Base-by-base conservation (phyloP, 495 filamentous ascomycete species). In the Cercophora sp. region DNA sequence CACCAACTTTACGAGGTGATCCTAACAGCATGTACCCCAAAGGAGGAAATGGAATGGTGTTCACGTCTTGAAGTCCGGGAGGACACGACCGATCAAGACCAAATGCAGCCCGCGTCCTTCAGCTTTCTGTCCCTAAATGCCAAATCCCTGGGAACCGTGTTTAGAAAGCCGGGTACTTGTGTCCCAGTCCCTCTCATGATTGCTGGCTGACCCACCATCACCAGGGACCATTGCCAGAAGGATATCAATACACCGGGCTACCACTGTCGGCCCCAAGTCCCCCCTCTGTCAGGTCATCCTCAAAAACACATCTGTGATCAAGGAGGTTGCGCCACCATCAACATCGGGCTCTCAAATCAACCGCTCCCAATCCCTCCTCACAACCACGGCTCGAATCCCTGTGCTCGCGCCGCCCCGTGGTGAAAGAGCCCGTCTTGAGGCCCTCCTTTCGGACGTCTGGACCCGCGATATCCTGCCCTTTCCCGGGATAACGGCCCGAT, bases 1-100 rank as follows among this genome's bases (percentile, higher is more conserved):
- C 78, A 88, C 54, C 83, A 85, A 34, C 78, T 88, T 16, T 93
- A 85, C 64, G 93, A 97, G 69, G 62, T 96, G 25, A 83, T 96
- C 18, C 74, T 96, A 61, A 95, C 88, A 60, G 92, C 91, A 32
- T 96, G 91, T 56, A 92, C 89, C 0, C 78, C 82, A 3, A 79
- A 75, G 44, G 93, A 98, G 61, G 89, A 94, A 66, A 72, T 79
- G 44, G 76, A 84, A 54, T 98, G 93, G 93, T 77, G 79, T 44
- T 71, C 65, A 20, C 71, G 75, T 10, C 68, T 88, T 36, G 56
- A 60, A 8, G 71, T 71, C 52, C 64, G 73, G 27, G 40, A 52
- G 16, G 27, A 66, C 52, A 34, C 69, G 72, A 51, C 57, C 56
- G 34, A 51, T 60, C 70, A 58, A 56, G 63, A 77, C 70, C 64